Conservation (phyloP, 2,329 filamentous ascomycete species). For the Diaporthe aspalathi region DNA sequence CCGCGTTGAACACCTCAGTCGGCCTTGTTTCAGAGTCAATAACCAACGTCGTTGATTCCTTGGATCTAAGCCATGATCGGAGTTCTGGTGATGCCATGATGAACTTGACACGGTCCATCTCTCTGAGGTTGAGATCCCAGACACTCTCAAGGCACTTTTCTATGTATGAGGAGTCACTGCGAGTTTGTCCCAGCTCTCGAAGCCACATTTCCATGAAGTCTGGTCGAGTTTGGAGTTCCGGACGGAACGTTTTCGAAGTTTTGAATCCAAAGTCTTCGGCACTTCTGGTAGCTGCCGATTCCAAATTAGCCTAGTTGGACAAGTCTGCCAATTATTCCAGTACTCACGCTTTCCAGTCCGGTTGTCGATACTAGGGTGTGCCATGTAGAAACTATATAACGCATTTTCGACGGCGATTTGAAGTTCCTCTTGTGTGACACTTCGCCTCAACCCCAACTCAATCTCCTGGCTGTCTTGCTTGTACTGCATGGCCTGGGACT, state of each 20-base stretch:
- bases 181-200: background rate
- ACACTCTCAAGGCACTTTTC: background rate
- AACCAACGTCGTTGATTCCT: background rate
- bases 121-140: background rate
- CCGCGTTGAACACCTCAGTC: background rate
- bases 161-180: background rate
- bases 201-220: background rate
- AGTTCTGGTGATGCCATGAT: background rate
- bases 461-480: background rate
- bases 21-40: background rate
- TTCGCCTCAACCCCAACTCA: background rate
- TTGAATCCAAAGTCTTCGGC: background rate
- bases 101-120: background rate
- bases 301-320: background rate
- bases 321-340: no score
- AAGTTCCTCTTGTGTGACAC: background rate
- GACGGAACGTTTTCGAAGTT: background rate
- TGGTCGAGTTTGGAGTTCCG: background rate
- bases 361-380: background rate
- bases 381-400: background rate
- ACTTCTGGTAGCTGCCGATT: background rate
- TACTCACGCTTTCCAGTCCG: background rate
- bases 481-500: background rate
- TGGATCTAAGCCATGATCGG: background rate
- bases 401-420: background rate